Evolutionary conservation across 306 rosid genomes (phyloP).

Genomic region (Amphicarpaea edgeworthii): DNA sequence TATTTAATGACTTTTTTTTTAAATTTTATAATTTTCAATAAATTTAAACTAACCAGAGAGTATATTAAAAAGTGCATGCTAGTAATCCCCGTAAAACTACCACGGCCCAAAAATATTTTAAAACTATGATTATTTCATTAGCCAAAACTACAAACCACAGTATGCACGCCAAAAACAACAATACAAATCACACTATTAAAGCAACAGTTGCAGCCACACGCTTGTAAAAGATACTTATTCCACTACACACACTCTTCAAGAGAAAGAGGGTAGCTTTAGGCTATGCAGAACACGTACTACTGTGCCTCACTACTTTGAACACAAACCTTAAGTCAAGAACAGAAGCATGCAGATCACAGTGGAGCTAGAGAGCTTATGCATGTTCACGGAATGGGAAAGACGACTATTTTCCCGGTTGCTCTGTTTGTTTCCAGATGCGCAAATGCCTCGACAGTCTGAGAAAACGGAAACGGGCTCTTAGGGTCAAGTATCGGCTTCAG

Average conservation of each 20-base stretch:
- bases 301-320: not conserved
- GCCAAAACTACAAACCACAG: not conserved
- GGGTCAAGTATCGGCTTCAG: conserved; percentile 72
- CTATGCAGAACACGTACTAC: not conserved
- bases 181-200: not conserved
- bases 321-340: not conserved
- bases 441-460: conserved; percentile 62
- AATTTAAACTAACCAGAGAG: no score
- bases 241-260: not conserved
- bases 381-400: conserved; percentile 62
- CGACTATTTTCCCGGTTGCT: conserved; percentile 65
- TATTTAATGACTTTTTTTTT: no score
- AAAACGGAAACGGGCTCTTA: conserved; percentile 65
- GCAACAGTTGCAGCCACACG: conserved; percentile 8
- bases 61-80: no score
- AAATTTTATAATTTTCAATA: no score
- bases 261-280: not conserved
- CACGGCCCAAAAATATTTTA: not conserved
- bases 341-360: not conserved
- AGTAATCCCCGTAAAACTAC: no score
- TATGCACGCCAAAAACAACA: not conserved
- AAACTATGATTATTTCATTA: not conserved
- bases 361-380: not conserved
- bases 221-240: conserved; percentile 6
- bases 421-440: conserved; percentile 60